These are phyloP conservation scores for Ceratobasidium sp. DNA, from an alignment of 1,284 basidiomycete genomes.

Conservation along the genomic window DNA sequence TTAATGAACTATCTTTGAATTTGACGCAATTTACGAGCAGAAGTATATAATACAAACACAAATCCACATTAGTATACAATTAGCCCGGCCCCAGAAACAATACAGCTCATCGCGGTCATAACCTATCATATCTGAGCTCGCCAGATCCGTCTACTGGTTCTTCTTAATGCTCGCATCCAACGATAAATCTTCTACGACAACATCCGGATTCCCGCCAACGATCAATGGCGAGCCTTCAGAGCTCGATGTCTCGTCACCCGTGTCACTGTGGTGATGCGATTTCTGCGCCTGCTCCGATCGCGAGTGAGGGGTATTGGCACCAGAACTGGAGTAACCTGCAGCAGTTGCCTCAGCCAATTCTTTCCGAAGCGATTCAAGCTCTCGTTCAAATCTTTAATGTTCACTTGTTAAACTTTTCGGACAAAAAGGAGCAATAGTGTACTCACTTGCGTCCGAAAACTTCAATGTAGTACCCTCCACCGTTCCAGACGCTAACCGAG, in stretches of 20 bases:
- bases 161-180: slow-evolving; percentile 19
- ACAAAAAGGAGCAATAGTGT: not conserved
- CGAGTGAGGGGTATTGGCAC: slow-evolving; percentile 5
- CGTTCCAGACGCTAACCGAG: slow-evolving; percentile 84
- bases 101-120: slow-evolving; percentile 6
- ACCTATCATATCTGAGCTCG: no score
- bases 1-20: not conserved
- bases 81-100: not conserved
- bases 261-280: slow-evolving; percentile 17
- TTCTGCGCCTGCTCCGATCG: not conserved
- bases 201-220: slow-evolving; percentile 13
- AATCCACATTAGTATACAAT: slow-evolving; percentile 21
- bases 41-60: slow-evolving; percentile 1
- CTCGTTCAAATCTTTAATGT: slow-evolving; percentile 78
- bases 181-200: slow-evolving; percentile 15
- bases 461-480: slow-evolving; percentile 88
- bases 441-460: slow-evolving; percentile 92
- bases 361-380: slow-evolving; percentile 85
- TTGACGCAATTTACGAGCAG: not conserved
- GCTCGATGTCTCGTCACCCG: slow-evolving; percentile 27
- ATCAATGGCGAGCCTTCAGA: slow-evolving; percentile 23
- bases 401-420: slow-evolving; percentile 11
- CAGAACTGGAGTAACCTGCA: slow-evolving; percentile 13
- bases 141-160: slow-evolving; percentile 34
- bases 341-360: slow-evolving; percentile 63